A percentile compares a stretch with the other conserved stretches of the same genome.
Conservation (phyloP, 2,329 filamentous ascomycete genomes). For the Blastomyces parvus region DNA sequence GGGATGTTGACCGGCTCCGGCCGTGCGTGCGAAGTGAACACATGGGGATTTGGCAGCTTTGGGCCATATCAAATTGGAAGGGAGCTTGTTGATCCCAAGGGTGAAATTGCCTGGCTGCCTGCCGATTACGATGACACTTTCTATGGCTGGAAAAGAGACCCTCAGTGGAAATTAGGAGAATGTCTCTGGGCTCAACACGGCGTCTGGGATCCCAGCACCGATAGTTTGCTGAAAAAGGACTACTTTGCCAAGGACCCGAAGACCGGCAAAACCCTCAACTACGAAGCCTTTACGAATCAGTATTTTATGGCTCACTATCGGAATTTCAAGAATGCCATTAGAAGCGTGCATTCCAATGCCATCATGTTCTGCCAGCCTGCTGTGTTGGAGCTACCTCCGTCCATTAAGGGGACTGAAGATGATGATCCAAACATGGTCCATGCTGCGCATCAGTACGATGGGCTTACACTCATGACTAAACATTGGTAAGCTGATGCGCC, state of each 20-base stretch:
- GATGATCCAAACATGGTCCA: slow-evolving; percentile 88
- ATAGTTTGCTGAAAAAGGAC: slow-evolving; percentile 69
- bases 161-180: slow-evolving; percentile 83
- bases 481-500: slow-evolving; percentile 56
- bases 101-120: slow-evolving; percentile 74
- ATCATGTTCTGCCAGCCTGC: slow-evolving; percentile 89
- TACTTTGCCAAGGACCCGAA: slow-evolving; percentile 76
- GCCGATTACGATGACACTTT: slow-evolving; percentile 71
- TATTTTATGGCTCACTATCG: slow-evolving; percentile 86
- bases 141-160: slow-evolving; percentile 84
- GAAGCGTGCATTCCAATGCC: slow-evolving; percentile 64
- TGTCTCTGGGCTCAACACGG: slow-evolving; percentile 97
- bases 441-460: slow-evolving; percentile 92
- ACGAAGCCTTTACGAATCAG: slow-evolving; percentile 77
- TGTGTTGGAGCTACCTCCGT: slow-evolving; percentile 81
- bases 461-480: slow-evolving; percentile 92
- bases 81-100: slow-evolving; percentile 76
- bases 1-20: slow-evolving; percentile 86
- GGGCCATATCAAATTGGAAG: slow-evolving; percentile 85
- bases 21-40: slow-evolving; percentile 77
- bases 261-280: slow-evolving; percentile 65
- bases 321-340: slow-evolving; percentile 63
- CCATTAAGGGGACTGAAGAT: slow-evolving; percentile 75
- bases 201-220: slow-evolving; percentile 76
- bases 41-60: slow-evolving; percentile 87